A percentile compares a stretch with the other conserved stretches of the same genome.
These are phyloP conservation scores for Fusarium hostae DNA, from an alignment of 2,329 filamentous ascomycete genomes.

Conservation along the genomic window DNA sequence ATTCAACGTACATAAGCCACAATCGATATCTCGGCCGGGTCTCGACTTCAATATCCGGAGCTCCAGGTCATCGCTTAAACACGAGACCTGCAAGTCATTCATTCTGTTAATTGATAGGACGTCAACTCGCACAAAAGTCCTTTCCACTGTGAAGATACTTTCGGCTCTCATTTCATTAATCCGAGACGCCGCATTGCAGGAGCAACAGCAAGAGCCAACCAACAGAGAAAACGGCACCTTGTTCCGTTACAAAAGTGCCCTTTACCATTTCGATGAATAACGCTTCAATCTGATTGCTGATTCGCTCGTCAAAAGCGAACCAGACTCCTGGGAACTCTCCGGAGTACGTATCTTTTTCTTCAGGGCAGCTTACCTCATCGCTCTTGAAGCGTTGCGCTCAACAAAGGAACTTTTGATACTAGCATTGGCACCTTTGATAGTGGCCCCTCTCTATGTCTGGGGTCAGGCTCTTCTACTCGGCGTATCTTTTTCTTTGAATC, in stretches of 20 bases:
- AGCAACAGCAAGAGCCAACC: slow-evolving; percentile 2
- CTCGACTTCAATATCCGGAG: slow-evolving; percentile 30
- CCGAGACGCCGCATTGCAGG: slow-evolving; percentile 14
- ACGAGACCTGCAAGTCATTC: slow-evolving; percentile 30
- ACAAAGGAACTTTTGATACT: slow-evolving; percentile 45
- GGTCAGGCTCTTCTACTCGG: slow-evolving; percentile 19
- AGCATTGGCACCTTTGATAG: slow-evolving; percentile 46
- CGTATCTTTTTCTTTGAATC: slow-evolving; percentile 16
- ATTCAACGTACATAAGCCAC: slow-evolving; percentile 32
- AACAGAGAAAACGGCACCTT: slow-evolving; percentile 9
- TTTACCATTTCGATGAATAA: slow-evolving; percentile 7
- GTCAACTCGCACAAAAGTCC: slow-evolving; percentile 22
- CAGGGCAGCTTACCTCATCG: slow-evolving; percentile 23
- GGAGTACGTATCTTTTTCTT: slow-evolving; percentile 14
- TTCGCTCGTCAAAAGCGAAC: slow-evolving; percentile 24
- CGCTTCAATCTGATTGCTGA: slow-evolving; percentile 7
- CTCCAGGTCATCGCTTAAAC: slow-evolving; percentile 10
- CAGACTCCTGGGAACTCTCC: slow-evolving; percentile 25
- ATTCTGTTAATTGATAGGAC: neutral
- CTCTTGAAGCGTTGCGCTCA: neutral
- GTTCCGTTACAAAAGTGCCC: slow-evolving; percentile 25
- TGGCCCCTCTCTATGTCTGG: slow-evolving; percentile 35
- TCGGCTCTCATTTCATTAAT: slow-evolving; percentile 12
- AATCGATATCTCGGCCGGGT: slow-evolving; percentile 36
- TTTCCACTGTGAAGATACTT: neutral